phyloP scores from a whole-genome alignment of 2,329 filamentous ascomycete genomes.

The Massarina eburnea region DNA sequence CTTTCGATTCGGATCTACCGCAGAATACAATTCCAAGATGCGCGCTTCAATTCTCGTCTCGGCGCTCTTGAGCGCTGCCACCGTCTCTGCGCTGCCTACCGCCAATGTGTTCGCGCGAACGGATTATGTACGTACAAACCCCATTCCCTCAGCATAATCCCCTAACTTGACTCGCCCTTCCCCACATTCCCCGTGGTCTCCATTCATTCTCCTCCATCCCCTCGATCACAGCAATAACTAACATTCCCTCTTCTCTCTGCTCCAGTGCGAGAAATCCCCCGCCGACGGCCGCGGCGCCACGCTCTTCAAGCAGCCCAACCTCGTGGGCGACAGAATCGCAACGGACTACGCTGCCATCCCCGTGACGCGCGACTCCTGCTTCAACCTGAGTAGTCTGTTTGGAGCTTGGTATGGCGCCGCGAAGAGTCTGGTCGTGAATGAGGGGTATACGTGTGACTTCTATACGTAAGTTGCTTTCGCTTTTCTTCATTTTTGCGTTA shows the following conservation, averaged over 20 bases:
- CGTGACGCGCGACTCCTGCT: constrained; percentile 11
- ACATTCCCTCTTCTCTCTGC: too few species aligned
- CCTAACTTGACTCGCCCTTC: background rate
- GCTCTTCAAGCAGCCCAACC: constrained; percentile 16
- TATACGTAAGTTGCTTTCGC: constrained; percentile 16
- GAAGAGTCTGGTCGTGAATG: constrained; percentile 16
- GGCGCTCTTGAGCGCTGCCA: constrained; percentile 13
- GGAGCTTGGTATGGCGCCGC: constrained; percentile 18
- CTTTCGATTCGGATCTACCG: background rate
- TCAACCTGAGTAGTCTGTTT: constrained; percentile 20
- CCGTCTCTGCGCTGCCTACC: constrained; percentile 9
- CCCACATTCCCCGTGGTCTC: background rate
- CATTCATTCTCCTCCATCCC: background rate
- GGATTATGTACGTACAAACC: background rate
- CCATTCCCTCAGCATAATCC: too few species aligned
- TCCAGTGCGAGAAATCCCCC: constrained; percentile 1
- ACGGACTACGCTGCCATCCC: constrained; percentile 13
- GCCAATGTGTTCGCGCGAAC: background rate
- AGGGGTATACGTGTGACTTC: constrained; percentile 20
- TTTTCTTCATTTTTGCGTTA: background rate
- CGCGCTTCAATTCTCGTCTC: constrained; percentile 9
- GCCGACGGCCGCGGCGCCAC: constrained; percentile 10
- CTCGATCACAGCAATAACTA: background rate
- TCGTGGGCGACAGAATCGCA: constrained; percentile 4
- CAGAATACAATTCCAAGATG: constrained; percentile 11